Conservation (phyloP, 1,284 basidiomycete species). For the Ceratorhiza oryzae-sativae region DNA sequence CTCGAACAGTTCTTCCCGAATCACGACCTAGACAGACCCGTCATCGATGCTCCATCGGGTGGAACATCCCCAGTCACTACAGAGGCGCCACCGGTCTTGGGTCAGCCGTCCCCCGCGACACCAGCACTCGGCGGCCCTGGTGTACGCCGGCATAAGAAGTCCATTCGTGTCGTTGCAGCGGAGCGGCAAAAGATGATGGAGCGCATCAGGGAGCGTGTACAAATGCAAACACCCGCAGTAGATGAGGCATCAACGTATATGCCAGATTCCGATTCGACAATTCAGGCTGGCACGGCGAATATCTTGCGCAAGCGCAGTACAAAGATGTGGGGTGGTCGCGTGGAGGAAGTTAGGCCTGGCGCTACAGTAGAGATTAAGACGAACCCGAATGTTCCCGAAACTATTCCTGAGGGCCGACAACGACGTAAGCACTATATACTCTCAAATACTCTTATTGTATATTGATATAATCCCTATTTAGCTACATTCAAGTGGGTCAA, state of each 20-base stretch:
- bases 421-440: slow-evolving; percentile 28
- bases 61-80: slow-evolving; percentile 77
- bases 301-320: slow-evolving; percentile 84
- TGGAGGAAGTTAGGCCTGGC: slow-evolving; percentile 89
- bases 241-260: slow-evolving; percentile 44
- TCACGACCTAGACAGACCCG: slow-evolving; percentile 94
- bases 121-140: not conserved
- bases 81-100: slow-evolving; percentile 56
- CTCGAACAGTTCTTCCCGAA: slow-evolving; percentile 96
- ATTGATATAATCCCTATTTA: slow-evolving; percentile 48
- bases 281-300: slow-evolving; percentile 56
- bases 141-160: slow-evolving; percentile 70
- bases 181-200: slow-evolving; percentile 76
- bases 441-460: slow-evolving; percentile 45
- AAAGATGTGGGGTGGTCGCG: slow-evolving; percentile 92
- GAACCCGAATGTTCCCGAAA: slow-evolving; percentile 59
- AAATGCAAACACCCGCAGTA: slow-evolving; percentile 43
- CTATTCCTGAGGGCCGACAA: slow-evolving; percentile 54
- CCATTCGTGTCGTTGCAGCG: slow-evolving; percentile 90
- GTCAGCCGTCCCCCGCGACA: slow-evolving; percentile 38
- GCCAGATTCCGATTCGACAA: slow-evolving; percentile 52
- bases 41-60: slow-evolving; percentile 83
- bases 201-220: slow-evolving; percentile 58
- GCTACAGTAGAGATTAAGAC: slow-evolving; percentile 49
- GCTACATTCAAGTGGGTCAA: slow-evolving; percentile 99